Base-by-base conservation (phyloP, 306 rosid species). In the Cucumis cinereus region DNA sequence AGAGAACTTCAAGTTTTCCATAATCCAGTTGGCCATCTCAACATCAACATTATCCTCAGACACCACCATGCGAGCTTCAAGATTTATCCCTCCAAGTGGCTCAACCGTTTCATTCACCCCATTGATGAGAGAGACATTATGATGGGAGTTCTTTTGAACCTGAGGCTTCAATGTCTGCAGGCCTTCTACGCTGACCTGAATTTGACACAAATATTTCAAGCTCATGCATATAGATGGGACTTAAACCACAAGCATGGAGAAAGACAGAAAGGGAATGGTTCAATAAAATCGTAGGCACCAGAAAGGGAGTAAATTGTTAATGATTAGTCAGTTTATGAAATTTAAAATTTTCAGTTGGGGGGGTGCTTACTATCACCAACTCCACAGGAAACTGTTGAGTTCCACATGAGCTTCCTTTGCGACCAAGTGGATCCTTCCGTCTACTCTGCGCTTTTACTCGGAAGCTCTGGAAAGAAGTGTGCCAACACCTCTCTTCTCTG, bases 401-500 rank as follows among this genome's bases (percentile, higher is more conserved):
- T 79, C 83, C 77, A 73, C 14, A 53, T 56, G 84, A 78, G 73
- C 73, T 83, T 75, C 73, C 82, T 79, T 86, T 86, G 67, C 86
- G 90, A 82, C 67, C 81, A 30, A 70, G 41, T 77, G 75, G 78
- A 62, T 85, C 82, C 70, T 85, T 85, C 30, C 90, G 88, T 80
- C 78, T 79, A 79, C 89, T 79, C 85, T 93, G 90, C 22, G 93
- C 96, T 81, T 82, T 91, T 49, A 93, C 83, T 79, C 60, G 84
- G 70, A 93, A 83, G 77, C 81, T 83, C 77, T 78, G 85, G 81
- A 93, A 93, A 81, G 90, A 81, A 74, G 91, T 73, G 78, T 93
- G 98, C 98, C 98, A 93, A 86, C 92, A 88, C 83, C 87, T 89
- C 72, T 91, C 92, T 85, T 91, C 98, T 87, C 98, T 82, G 81